Base-by-base conservation (phyloP, 2,329 filamentous ascomycete genomes). In the Chalaropsis ovoidea region DNA sequence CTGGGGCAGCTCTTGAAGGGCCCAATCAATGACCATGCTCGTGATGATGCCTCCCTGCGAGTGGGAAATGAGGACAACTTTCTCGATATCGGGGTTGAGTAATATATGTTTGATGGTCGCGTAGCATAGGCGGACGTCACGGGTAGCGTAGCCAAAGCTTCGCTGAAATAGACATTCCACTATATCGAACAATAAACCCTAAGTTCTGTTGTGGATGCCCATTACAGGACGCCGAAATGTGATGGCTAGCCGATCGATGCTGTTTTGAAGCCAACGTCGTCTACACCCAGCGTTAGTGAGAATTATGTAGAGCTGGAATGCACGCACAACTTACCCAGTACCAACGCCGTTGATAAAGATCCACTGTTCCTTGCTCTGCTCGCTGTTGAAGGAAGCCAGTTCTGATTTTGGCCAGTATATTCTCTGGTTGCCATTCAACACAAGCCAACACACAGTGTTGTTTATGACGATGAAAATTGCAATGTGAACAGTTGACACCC, bases 21-120 rank as follows among this genome's bases (percentile, higher is more conserved):
- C 79, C 86, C 88, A 89, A 75, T 94, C 89, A 6, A 92, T 74
- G 4, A 89, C 84, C 65, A 91, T 76, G 2, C 86, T 82, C 1
- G 85, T 86, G 71, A 90, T 85, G 62, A 93, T 89, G 15, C 81
- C 88, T 3, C 89, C 89, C 73, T 93, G 89, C 0, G 86, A 89
- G 73, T 94, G 89, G 45, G 88, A 77, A 67, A 93, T 82, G 65
- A 93, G 80, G 35, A 93, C 77, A 2, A 93, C 82, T 71, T 89
- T 91, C 42, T 81, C 81, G 67, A 86, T 82, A 17, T 77, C 72
- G 0, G 81, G 80, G 65, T 87, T 78, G 69, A 87, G 82, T 6
- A 92, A 77, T 24, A 81, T 80, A 24, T 82, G 76, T 72, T 88
- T 87, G 68, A 92, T 75, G 24, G 82, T 76, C 66, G 78, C 76